Evolutionary conservation across 768 basidiomycete species (phyloP), one percentile per base, ranked within the genome.

Genomic region (Megacollybia marginata): DNA sequence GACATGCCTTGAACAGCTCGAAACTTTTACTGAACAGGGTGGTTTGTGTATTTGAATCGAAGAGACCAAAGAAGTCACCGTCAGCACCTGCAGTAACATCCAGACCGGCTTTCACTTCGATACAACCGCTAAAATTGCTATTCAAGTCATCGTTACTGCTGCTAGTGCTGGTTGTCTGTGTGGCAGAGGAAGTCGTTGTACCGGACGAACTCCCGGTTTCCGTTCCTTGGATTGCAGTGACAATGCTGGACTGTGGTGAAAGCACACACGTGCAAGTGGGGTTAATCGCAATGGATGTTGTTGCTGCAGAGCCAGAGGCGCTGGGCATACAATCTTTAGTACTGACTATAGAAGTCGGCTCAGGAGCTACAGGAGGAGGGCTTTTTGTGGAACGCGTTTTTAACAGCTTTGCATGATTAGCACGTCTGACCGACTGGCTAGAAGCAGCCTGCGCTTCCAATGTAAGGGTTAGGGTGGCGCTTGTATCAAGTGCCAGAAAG

Each of bases 21-120:
- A 66, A 68, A 28, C 65, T 55, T 48, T 63, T 65, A 48, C 43
- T 59, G 54, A 68, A 66, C 35, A 71, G 57, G 8, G 60, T 48
- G 7, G 62, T 51, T 45, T 54, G 46, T 11, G 55, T 61, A 23
- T 48, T 53, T 7, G 48, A 44, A 34, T 64, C 52, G 57, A 69
- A 68, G 11, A 69, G 50, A 12, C 55, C 56, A 49, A 65, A 64
- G 56, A 68, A 65, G 16, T 49, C 48, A 15, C 55, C 66, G 19
- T 62, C 50, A 15, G 66, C 66, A n/a, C 68, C 67, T 11, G 55
- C 62, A 33, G 60, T 65, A 43, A 65, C 61, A 40, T 61, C 52
- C 11, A 68, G 31, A 2, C 63, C 69, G 9, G 62, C 68, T 31
- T 55, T 55, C 16, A 69, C 57, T 12, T 62, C 61, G 38, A 69